Conservation (phyloP, 202 grass and related monocot species). For the Zizania palustris region DNA sequence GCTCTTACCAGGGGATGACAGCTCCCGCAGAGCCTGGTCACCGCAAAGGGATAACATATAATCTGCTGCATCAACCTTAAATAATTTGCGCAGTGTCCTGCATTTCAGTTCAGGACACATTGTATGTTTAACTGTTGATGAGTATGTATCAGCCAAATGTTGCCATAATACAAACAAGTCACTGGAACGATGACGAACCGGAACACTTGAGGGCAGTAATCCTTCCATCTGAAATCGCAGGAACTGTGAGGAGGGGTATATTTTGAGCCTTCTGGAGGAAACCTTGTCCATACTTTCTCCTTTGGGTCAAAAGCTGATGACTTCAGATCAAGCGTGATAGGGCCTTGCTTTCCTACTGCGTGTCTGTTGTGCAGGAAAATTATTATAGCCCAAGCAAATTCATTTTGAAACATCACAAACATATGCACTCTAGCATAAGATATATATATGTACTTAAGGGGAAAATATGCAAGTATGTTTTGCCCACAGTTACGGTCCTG, state of each 20-base stretch:
- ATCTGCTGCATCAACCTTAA: slow-evolving; percentile 96
- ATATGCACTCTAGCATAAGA: slow-evolving; percentile 13
- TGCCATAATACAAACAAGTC: not conserved
- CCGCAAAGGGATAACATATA: slow-evolving; percentile 99
- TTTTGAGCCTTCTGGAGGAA: slow-evolving; percentile 93
- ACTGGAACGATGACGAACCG: slow-evolving; percentile 52
- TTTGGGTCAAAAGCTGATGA: slow-evolving; percentile 89
- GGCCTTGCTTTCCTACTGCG: slow-evolving; percentile 88
- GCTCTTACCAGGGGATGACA: slow-evolving; percentile 96
- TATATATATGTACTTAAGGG: not conserved
- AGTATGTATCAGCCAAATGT: slow-evolving; percentile 17
- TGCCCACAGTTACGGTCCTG: not conserved
- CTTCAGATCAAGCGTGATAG: slow-evolving; percentile 77
- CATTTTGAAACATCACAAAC: not conserved
- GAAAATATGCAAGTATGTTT: not conserved
- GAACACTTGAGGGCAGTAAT: slow-evolving; percentile 97
- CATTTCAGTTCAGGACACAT: slow-evolving; percentile 33
- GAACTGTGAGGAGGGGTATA: slow-evolving; percentile 93
- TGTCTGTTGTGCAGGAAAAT: slow-evolving; percentile 53
- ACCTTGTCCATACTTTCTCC: slow-evolving; percentile 98
- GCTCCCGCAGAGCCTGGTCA: slow-evolving; percentile 91
- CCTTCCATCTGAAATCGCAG: slow-evolving; percentile 97
- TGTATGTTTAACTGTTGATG: slow-evolving; percentile 7
- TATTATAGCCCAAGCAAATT: slow-evolving; percentile 14
- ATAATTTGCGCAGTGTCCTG: slow-evolving; percentile 90